Evolutionary conservation across 2,329 filamentous ascomycete genomes (phyloP).

Genomic region (Colletotrichum sp.): DNA sequence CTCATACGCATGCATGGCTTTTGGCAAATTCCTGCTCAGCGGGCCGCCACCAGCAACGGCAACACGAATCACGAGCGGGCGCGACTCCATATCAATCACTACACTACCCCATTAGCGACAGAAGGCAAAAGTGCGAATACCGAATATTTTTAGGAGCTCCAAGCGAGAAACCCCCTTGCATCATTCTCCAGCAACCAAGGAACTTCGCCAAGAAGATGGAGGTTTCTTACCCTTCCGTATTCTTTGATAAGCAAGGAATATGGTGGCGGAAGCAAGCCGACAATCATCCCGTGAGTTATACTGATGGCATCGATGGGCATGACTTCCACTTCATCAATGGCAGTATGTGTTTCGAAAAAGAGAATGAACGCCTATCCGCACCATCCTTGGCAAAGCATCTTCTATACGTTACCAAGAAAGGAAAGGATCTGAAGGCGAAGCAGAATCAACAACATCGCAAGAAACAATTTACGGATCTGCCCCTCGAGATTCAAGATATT

Average conservation of each 20-base stretch:
- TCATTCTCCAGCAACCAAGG: neutral
- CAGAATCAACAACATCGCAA: neutral
- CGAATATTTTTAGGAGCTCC: neutral
- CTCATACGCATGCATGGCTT: neutral
- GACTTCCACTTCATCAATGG: neutral
- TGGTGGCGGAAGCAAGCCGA: neutral
- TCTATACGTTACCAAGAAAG: neutral
- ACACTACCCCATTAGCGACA: neutral
- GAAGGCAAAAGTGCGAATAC: neutral
- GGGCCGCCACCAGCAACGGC: neutral
- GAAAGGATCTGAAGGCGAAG: neutral
- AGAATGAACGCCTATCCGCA: neutral
- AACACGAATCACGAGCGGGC: neutral
- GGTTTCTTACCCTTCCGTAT: neutral
- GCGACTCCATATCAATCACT: neutral
- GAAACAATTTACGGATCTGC: neutral
- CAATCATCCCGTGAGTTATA: neutral
- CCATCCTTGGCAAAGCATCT: neutral
- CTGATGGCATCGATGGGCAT: neutral
- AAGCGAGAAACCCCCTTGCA: neutral
- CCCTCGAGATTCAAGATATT: neutral
- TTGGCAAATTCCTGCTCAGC: neutral
- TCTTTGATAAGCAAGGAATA: neutral
- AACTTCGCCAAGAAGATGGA: neutral
- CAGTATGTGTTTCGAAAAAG: neutral